Conservation (phyloP, 2,329 filamentous ascomycete species). For the Talaromyces pinophilus region DNA sequence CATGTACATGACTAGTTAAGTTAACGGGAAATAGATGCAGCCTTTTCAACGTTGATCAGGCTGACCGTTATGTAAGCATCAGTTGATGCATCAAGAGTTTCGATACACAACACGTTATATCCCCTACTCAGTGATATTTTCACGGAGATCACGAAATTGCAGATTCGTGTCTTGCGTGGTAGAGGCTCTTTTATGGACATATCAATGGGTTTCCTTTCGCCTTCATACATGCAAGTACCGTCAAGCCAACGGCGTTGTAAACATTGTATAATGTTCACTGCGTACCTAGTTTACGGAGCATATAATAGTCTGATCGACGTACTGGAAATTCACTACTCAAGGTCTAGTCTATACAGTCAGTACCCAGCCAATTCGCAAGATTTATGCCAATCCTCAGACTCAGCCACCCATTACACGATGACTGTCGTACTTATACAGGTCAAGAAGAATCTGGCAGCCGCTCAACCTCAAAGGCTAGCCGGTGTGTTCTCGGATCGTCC, state of each 20-base stretch:
- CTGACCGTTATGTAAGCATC: background rate
- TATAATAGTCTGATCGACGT: background rate
- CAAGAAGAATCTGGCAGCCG: background rate
- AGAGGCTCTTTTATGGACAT: too few relatives aligned
- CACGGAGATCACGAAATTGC: too few relatives aligned
- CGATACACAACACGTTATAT: too few relatives aligned
- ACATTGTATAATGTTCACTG: background rate
- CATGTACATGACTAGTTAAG: too few relatives aligned
- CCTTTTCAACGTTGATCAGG: background rate
- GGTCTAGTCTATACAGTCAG: background rate
- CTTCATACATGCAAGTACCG: background rate
- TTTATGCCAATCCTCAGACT: background rate
- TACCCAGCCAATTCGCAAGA: background rate
- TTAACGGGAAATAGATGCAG: too few relatives aligned
- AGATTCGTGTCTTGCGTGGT: too few relatives aligned
- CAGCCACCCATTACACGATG: background rate
- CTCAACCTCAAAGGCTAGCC: constrained; percentile 8
- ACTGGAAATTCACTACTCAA: background rate
- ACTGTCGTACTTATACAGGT: background rate
- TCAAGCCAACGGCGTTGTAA: background rate
- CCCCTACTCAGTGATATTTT: too few relatives aligned
- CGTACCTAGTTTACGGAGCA: background rate
- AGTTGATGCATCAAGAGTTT: too few relatives aligned
- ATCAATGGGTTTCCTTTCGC: background rate
- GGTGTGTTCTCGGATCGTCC: constrained; percentile 6